Percentiles rank a stretch among this genome's conserved stretches.
These are phyloP conservation scores for Chalara sp. DNA, from an alignment of 2,329 filamentous ascomycete genomes.

Conservation along the genomic window DNA sequence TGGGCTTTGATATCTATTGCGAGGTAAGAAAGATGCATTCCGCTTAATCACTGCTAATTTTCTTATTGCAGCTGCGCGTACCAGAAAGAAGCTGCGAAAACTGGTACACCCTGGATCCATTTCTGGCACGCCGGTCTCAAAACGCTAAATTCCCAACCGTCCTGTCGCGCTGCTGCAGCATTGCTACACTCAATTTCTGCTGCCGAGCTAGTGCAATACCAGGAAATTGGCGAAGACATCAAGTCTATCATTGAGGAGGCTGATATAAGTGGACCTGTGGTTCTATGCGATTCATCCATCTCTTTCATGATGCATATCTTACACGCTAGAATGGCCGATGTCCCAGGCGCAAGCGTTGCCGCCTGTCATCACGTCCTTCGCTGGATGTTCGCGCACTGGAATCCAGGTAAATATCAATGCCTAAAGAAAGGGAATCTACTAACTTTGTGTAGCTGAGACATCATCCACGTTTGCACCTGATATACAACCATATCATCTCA, in stretches of 20 bases:
- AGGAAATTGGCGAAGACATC: conserved; percentile 60
- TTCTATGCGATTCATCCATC: conserved; percentile 73
- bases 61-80: conserved; percentile 37
- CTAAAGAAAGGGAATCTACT: too few relatives aligned
- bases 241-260: conserved; percentile 68
- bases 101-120: conserved; percentile 57
- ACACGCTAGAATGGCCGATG: conserved; percentile 56
- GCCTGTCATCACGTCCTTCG: conserved; percentile 67
- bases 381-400: conserved; percentile 81
- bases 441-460: conserved; percentile 47
- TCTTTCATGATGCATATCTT: conserved; percentile 66
- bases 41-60: conserved; percentile 4
- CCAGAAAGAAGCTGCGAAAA: conserved; percentile 31
- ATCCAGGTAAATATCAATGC: conserved; percentile 55
- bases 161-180: conserved; percentile 68
- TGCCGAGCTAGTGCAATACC: conserved; percentile 58
- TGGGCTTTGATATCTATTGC: conserved; percentile 84
- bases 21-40: conserved; percentile 48
- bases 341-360: conserved; percentile 60
- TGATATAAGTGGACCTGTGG: conserved; percentile 73
- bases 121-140: conserved; percentile 70
- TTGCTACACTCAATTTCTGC: conserved; percentile 63
- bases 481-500: conserved; percentile 56
- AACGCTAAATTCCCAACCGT: conserved; percentile 60
- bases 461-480: conserved; percentile 34